Percentiles rank a stretch among this genome's conserved stretches.
Evolutionary conservation across 2,329 filamentous ascomycete genomes (phyloP).

Genomic region (Alternaria sp.): DNA sequence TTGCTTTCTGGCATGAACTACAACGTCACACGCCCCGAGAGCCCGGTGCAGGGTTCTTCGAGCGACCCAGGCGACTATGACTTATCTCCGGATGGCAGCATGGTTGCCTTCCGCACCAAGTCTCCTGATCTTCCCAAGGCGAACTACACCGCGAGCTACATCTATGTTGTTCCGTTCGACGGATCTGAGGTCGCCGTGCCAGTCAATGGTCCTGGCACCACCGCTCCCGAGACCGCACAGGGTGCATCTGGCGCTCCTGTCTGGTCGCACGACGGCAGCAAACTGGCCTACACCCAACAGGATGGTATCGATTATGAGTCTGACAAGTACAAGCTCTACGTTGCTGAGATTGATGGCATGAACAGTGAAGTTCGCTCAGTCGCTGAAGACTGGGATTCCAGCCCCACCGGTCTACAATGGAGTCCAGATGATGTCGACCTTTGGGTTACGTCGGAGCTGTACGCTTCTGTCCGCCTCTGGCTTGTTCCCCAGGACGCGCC

Average conservation of each 20-base stretch:
- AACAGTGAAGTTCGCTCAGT: conserved; percentile 37
- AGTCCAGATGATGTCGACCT: conserved; percentile 42
- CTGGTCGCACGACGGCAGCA: conserved; percentile 77
- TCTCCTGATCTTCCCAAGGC: conserved; percentile 76
- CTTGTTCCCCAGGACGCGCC: conserved; percentile 68
- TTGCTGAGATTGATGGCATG: conserved; percentile 44
- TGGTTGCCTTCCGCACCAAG: conserved; percentile 75
- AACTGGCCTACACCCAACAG: conserved; percentile 79
- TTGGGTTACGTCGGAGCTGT: conserved; percentile 44
- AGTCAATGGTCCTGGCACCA: conserved; percentile 45
- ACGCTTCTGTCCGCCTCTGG: conserved; percentile 58
- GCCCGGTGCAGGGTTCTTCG: conserved; percentile 75
- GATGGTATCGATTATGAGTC: conserved; percentile 75
- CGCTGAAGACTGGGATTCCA: conserved; percentile 48
- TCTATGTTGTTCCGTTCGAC: conserved; percentile 76
- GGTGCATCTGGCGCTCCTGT: conserved; percentile 74
- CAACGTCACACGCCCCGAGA: conserved; percentile 65
- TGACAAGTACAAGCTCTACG: conserved; percentile 69
- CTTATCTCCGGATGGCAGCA: conserved; percentile 70
- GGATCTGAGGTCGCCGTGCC: conserved; percentile 60
- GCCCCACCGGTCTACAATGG: conserved; percentile 40
- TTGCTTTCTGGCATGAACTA: conserved; percentile 70
- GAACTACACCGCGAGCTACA: conserved; percentile 81
- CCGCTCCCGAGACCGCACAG: conserved; percentile 51
- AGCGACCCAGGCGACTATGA: conserved; percentile 83